phyloP scores from a whole-genome alignment of 306 rosid genomes.

The Dicorynia guianensis region DNA sequence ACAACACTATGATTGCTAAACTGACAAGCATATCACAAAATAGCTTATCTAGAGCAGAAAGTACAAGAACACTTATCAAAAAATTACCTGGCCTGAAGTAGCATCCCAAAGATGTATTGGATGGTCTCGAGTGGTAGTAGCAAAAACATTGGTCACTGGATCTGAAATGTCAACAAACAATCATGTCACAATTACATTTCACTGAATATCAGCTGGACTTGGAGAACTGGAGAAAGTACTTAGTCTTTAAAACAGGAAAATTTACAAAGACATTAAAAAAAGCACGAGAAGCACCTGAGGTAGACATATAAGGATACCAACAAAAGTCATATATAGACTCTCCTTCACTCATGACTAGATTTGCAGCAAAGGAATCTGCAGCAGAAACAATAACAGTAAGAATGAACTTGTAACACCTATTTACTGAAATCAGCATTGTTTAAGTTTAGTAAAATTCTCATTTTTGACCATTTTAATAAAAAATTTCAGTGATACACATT shows the following conservation, averaged over 20 bases:
- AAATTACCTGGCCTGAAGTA: slow-evolving; percentile 78
- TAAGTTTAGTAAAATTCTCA: background rate
- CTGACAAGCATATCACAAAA: background rate
- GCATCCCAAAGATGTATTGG: slow-evolving; percentile 99
- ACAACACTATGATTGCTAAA: slow-evolving; percentile 15
- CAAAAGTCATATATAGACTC: slow-evolving; percentile 91
- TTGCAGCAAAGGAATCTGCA: slow-evolving; percentile 82
- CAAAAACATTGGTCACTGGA: slow-evolving; percentile 83
- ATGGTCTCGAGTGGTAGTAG: slow-evolving; percentile 87
- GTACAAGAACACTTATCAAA: slow-evolving; percentile 4
- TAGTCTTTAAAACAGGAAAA: background rate
- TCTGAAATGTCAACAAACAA: slow-evolving; percentile 60
- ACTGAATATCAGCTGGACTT: background rate
- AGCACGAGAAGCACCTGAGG: slow-evolving; percentile 67
- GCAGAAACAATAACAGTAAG: slow-evolving; percentile 13
- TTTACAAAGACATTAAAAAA: background rate
- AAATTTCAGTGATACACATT: background rate
- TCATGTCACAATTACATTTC: background rate
- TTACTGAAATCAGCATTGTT: background rate
- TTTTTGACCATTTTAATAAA: background rate
- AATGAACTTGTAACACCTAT: background rate
- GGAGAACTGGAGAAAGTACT: slow-evolving; percentile 1
- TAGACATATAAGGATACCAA: slow-evolving; percentile 99
- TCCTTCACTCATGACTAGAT: slow-evolving; percentile 74
- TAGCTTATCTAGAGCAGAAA: slow-evolving; percentile 4